Percentiles rank a stretch among this genome's conserved stretches.
These are phyloP conservation scores for Thalassiosira hispida DNA, from an alignment of 352 stramenopile genomes.

Conservation along the genomic window DNA sequence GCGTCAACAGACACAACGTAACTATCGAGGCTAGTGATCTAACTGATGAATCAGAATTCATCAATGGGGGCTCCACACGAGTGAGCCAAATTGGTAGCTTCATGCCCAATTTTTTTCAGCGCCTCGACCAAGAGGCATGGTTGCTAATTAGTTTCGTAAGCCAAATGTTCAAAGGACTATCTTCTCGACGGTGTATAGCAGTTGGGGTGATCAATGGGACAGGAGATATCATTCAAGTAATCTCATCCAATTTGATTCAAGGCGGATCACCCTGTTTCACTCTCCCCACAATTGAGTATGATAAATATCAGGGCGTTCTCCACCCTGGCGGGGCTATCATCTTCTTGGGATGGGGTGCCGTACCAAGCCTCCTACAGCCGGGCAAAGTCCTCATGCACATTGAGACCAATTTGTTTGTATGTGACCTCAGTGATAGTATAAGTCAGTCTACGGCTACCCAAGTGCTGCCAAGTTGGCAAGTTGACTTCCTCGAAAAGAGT, in stretches of 20 bases:
- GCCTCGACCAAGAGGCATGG: slow-evolving; percentile 79
- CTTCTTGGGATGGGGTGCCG: slow-evolving; percentile 78
- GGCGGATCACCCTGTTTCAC: slow-evolving; percentile 74
- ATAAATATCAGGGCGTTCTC: slow-evolving; percentile 67
- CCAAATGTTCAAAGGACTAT: slow-evolving; percentile 76
- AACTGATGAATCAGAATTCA: slow-evolving; percentile 70
- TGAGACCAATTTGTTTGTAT: slow-evolving; percentile 79
- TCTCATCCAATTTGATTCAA: slow-evolving; percentile 74
- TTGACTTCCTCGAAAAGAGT: slow-evolving; percentile 81
- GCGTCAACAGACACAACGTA: slow-evolving; percentile 53
- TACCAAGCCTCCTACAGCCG: slow-evolving; percentile 69
- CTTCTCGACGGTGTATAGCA: slow-evolving; percentile 69
- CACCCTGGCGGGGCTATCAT: slow-evolving; percentile 73
- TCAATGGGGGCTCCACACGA: slow-evolving; percentile 68
- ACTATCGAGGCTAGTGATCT: slow-evolving; percentile 38
- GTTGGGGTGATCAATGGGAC: slow-evolving; percentile 81
- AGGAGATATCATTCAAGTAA: slow-evolving; percentile 76
- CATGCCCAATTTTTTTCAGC: slow-evolving; percentile 66
- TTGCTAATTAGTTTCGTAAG: slow-evolving; percentile 68
- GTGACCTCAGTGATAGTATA: slow-evolving; percentile 67
- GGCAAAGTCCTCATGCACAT: slow-evolving; percentile 80
- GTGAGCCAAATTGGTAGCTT: slow-evolving; percentile 69
- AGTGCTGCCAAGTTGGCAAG: slow-evolving; percentile 63
- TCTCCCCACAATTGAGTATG: slow-evolving; percentile 74
- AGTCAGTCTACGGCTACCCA: slow-evolving; percentile 57